These are phyloP conservation scores for Persicaria maculosa DNA, from an alignment of 148 eudicot species.

Conservation along the genomic window DNA sequence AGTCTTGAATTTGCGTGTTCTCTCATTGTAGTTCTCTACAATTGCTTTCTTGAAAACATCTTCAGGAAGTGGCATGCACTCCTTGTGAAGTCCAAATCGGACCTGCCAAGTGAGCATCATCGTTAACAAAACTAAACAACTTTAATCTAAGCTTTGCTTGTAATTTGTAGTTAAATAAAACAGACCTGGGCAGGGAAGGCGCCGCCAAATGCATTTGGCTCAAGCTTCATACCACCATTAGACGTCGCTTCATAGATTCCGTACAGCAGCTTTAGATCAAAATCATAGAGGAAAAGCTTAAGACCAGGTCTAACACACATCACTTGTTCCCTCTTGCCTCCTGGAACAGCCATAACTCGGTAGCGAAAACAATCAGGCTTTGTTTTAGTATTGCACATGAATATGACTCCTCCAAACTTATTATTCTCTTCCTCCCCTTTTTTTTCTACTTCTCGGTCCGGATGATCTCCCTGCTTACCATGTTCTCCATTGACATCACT, in stretches of 20 bases:
- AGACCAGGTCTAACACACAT: conserved; percentile 57
- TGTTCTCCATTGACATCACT: background rate
- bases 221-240: conserved; percentile 69
- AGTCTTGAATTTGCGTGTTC: conserved; percentile 56
- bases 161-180: conserved; percentile 6
- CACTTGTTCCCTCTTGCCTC: conserved; percentile 44
- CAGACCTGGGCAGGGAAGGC: conserved; percentile 76
- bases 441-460: background rate
- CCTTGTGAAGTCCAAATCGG: conserved; percentile 50
- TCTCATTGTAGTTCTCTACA: conserved; percentile 52
- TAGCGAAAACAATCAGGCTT: conserved; percentile 71
- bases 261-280: conserved; percentile 58
- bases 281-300: conserved; percentile 74
- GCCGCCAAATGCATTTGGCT: conserved; percentile 77
- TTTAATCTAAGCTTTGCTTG: background rate
- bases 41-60: conserved; percentile 60
- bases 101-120: conserved; percentile 37
- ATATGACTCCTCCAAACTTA: conserved; percentile 27
- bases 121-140: background rate
- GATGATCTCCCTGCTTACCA: background rate
- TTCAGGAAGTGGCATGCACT: conserved; percentile 65
- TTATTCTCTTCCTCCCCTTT: background rate
- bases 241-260: conserved; percentile 62
- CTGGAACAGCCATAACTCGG: conserved; percentile 56
- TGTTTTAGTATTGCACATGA: conserved; percentile 77